phyloP scores from a whole-genome alignment of 1,284 basidiomycete species.

The Peniophora sp. region DNA sequence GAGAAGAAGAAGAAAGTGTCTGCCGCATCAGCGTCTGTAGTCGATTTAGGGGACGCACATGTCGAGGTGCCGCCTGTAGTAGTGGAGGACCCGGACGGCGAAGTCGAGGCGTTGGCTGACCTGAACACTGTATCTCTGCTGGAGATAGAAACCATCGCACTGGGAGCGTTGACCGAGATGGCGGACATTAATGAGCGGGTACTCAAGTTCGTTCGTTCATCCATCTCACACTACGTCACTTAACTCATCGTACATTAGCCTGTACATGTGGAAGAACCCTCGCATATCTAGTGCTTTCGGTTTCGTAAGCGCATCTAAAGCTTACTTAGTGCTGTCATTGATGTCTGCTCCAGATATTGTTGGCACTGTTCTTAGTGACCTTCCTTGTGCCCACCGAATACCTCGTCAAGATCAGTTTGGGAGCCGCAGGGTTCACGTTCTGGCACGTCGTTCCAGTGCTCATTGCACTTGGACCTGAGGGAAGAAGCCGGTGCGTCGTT shows the following conservation, averaged over 20 bases:
- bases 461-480: constrained; percentile 36
- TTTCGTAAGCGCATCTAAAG: constrained; percentile 25
- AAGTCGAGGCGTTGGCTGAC: constrained; percentile 35
- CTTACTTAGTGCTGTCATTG: background rate
- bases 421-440: constrained; percentile 41
- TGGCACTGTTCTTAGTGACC: constrained; percentile 4
- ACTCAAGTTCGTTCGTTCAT: constrained; percentile 58
- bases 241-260: constrained; percentile 24
- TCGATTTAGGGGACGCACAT: background rate
- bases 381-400: constrained; percentile 39
- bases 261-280: constrained; percentile 57
- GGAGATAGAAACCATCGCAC: constrained; percentile 33
- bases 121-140: background rate
- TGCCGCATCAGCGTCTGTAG: background rate
- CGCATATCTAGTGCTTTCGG: constrained; percentile 27
- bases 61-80: constrained; percentile 17
- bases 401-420: constrained; percentile 38
- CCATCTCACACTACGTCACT: background rate
- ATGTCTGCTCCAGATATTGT: background rate
- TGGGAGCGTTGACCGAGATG: constrained; percentile 36
- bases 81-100: constrained; percentile 24
- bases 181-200: constrained; percentile 61
- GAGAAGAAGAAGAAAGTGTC: constrained; percentile 6
- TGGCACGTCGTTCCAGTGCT: constrained; percentile 62
- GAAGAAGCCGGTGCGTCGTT: constrained; percentile 34